These are phyloP conservation scores for Alternaria atra DNA, from an alignment of 2,329 filamentous ascomycete genomes.

Conservation along the genomic window DNA sequence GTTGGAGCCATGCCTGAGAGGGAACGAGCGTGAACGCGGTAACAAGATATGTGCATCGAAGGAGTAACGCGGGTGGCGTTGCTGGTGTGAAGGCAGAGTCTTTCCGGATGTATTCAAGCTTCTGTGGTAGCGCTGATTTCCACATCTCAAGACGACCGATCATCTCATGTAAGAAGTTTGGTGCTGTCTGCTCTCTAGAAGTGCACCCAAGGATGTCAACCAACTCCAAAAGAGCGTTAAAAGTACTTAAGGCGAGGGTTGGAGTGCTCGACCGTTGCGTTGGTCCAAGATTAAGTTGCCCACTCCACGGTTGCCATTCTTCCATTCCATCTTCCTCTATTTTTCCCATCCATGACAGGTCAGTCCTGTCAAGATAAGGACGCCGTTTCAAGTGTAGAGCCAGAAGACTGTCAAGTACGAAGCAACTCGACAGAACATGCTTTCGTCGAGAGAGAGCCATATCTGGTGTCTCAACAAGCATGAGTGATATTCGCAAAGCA, in stretches of 20 bases:
- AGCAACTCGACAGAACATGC: slow-evolving; percentile 64
- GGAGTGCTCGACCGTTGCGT: slow-evolving; percentile 29
- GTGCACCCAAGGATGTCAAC: slow-evolving; percentile 33
- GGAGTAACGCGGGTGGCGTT: slow-evolving; percentile 38
- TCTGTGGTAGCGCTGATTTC: slow-evolving; percentile 42
- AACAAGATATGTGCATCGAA: slow-evolving; percentile 39
- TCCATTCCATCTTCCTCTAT: slow-evolving; percentile 73
- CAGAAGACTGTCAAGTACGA: slow-evolving; percentile 68
- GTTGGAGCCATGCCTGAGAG: slow-evolving; percentile 30
- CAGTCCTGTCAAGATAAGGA: slow-evolving; percentile 60
- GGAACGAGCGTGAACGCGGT: slow-evolving; percentile 30
- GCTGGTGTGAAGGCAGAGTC: slow-evolving; percentile 27
- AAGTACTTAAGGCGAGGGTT: slow-evolving; percentile 60
- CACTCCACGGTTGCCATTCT: slow-evolving; percentile 77
- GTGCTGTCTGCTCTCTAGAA: slow-evolving; percentile 24
- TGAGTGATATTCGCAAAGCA: slow-evolving; percentile 64
- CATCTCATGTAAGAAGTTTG: slow-evolving; percentile 44
- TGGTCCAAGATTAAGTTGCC: slow-evolving; percentile 53
- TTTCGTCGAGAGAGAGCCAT: slow-evolving; percentile 43
- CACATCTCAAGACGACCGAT: slow-evolving; percentile 51
- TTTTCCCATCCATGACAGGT: slow-evolving; percentile 57
- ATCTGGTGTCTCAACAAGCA: slow-evolving; percentile 48
- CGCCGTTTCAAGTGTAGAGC: slow-evolving; percentile 60
- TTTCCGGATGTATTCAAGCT: slow-evolving; percentile 33
- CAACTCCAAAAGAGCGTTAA: slow-evolving; percentile 60